Evolutionary conservation across 192 early-diverging fungal species (phyloP).

Genomic region (Umbelopsis sp.): DNA sequence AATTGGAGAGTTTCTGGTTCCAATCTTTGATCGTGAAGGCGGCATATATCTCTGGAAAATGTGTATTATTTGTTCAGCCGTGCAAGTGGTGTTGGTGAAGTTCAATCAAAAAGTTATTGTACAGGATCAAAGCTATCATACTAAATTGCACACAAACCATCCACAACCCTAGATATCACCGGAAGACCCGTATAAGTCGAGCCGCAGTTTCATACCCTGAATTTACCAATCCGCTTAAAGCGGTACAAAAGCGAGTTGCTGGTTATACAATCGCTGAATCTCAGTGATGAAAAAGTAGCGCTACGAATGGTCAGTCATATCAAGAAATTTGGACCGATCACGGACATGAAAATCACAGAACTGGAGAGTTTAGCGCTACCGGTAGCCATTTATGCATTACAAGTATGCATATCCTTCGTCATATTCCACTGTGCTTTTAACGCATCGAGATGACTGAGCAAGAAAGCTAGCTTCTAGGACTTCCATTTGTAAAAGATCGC

Average conservation of each 20-base stretch:
- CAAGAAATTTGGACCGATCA: slow-evolving; percentile 54
- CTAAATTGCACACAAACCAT: neutral
- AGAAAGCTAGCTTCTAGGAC: neutral
- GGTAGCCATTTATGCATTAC: slow-evolving; percentile 31
- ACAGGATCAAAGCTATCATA: neutral
- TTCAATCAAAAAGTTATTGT: too few species aligned
- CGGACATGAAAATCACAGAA: slow-evolving; percentile 71
- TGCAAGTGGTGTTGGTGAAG: slow-evolving; percentile 82
- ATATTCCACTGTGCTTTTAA: slow-evolving; percentile 2
- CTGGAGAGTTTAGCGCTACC: slow-evolving; percentile 59
- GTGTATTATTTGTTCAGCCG: slow-evolving; percentile 95
- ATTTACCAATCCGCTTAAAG: slow-evolving; percentile 74
- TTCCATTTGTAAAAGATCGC: neutral
- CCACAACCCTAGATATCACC: slow-evolving; percentile 85
- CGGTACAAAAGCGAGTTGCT: slow-evolving; percentile 81
- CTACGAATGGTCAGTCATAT: slow-evolving; percentile 56
- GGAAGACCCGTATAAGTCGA: slow-evolving; percentile 83
- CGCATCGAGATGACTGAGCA: neutral
- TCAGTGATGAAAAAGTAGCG: slow-evolving; percentile 70
- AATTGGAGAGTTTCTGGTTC: slow-evolving; percentile 79
- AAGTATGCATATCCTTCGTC: slow-evolving; percentile 2
- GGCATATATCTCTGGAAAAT: slow-evolving; percentile 86
- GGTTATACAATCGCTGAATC: slow-evolving; percentile 67
- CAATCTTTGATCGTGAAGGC: slow-evolving; percentile 63
- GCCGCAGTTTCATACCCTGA: slow-evolving; percentile 66